These are phyloP conservation scores for Neospora caninum DNA, from an alignment of 169 alveolate genomes.

Conservation along the genomic window DNA sequence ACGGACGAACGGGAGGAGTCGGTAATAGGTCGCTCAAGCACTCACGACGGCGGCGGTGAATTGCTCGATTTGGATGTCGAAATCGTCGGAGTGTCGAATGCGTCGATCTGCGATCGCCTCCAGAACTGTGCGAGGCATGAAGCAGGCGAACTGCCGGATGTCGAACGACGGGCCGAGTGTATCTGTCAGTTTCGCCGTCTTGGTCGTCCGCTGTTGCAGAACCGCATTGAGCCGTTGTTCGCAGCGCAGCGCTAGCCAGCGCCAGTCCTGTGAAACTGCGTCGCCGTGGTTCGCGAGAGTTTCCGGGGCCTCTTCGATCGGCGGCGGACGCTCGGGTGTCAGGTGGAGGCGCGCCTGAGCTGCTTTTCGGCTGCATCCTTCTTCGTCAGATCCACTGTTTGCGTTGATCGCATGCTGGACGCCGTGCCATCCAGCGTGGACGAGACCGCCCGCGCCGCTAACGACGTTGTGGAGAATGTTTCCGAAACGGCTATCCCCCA, in stretches of 20 bases:
- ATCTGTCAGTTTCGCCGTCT: conserved; percentile 66
- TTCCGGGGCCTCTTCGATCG: conserved; percentile 59
- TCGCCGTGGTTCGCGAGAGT: conserved; percentile 62
- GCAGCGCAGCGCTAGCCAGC: conserved; percentile 79
- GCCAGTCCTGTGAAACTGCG: conserved; percentile 79
- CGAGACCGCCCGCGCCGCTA: conserved; percentile 22
- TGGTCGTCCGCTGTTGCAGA: conserved; percentile 67
- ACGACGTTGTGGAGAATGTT: conserved; percentile 34
- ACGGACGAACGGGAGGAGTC: too few relatives aligned
- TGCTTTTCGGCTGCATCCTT: neutral
- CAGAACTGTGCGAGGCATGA: conserved; percentile 81
- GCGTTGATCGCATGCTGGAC: conserved; percentile 9
- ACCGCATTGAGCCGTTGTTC: conserved; percentile 74
- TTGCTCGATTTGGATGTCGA: conserved; percentile 77
- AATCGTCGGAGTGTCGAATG: conserved; percentile 78
- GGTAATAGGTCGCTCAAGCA: too few relatives aligned
- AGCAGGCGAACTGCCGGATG: conserved; percentile 78
- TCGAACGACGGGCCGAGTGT: conserved; percentile 69
- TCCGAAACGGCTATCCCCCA: neutral
- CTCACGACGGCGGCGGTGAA: conserved; percentile 81
- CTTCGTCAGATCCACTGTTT: neutral
- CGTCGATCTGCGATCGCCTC: conserved; percentile 82
- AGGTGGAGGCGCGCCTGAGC: neutral
- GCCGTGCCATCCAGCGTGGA: conserved; percentile 29
- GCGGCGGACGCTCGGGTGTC: conserved; percentile 66